Evolutionary conservation across 768 basidiomycete genomes (phyloP), one percentile per base, ranked within the genome.

Genomic region (Suillus spraguei): DNA sequence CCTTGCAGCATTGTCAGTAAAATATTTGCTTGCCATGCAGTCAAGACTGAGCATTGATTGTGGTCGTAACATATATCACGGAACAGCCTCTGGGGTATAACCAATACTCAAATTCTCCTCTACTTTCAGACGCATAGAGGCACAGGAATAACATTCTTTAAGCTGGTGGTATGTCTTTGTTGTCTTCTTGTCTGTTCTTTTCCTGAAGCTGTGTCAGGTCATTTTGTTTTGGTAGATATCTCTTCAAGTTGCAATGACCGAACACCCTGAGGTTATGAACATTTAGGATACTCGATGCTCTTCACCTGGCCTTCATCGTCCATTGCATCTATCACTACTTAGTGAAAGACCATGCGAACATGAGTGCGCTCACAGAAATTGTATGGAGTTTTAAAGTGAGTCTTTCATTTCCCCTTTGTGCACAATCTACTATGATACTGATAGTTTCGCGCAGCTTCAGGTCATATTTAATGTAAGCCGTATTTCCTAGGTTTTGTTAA

Each of bases 301-400:
- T 49, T 24, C 24, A 49, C 24, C 24, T 49, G 24, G 13, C 24
- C 14, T 49, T 16, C 14, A 28, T 49, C 14, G 24, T 28, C 24
- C 47, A 49, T 28, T 52, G 28, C 28, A 28, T 52, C 50, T 32
- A 52, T 17, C 32, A 52, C 17, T 52, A 52, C 17, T 17, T 52
- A 20, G 28, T 52, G 28, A 52, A 1, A 9, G 10, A 20, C 14
- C 28, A 32, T 28, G 14, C 17, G 17, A 32, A 4, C 9, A 52
- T 52, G 16, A 9, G 50, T 52, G 16, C 50, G 17, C 28, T 52
- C 28, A 32, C 28, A 52, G 16, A 52, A 17, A 17, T 52, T 32
- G 28, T 52, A 33, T 78, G 78, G 79, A 24, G 41, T 22, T 47
- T 64, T 9, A 47, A 53, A 50, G 60, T 61, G 22, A n/a, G 20